Evolutionary conservation across 148 eudicot genomes (phyloP), one percentile per base, ranked within the genome.

Genomic region (Heliamphora exappendiculata): DNA sequence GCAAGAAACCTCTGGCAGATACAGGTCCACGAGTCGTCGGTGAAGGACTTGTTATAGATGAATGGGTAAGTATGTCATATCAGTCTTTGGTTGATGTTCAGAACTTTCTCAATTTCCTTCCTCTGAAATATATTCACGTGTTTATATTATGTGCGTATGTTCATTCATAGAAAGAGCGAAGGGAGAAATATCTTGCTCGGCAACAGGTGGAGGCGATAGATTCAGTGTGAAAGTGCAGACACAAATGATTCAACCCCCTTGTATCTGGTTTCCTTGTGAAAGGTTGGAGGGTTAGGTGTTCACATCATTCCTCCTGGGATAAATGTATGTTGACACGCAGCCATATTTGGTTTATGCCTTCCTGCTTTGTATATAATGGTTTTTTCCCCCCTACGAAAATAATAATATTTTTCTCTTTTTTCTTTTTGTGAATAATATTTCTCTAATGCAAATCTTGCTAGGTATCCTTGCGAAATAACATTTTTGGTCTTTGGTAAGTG

Each of bases 121-220:
- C 36, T 19, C 28, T 16, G 28, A 7, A n/a, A 39, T 9, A 29
- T 69, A 6, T 14, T 17, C 50, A n/a, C n/a, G n/a, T n/a, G n/a
- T 31, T 39, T 36, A 6, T 22, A 8, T 19, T 37, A 9, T 28
- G 16, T 5, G 14, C 28, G 9, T 29, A 4, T 73, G 12, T 14
- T 77, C 68, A 13, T 79, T 70, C 82, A 29, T 87, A 92, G 98
- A 94, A 94, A 86, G 97, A 92, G 78, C 87, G 98, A 84, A 83
- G 98, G 84, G 98, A 94, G 53, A 86, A 97, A 83, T 92, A 92
- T 81, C 87, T 94, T 45, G 98, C 98, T 31, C 84, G 89, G 62
- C 96, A 94, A 79, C 97, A 89, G 74, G 93, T 81, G 37, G 97
- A 92, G 83, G 97, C 88, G 9, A 84, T 81, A 33, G 98, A 90